Conservation (phyloP, 2,329 filamentous ascomycete genomes). For the Aotearoamyces nothofagi region DNA sequence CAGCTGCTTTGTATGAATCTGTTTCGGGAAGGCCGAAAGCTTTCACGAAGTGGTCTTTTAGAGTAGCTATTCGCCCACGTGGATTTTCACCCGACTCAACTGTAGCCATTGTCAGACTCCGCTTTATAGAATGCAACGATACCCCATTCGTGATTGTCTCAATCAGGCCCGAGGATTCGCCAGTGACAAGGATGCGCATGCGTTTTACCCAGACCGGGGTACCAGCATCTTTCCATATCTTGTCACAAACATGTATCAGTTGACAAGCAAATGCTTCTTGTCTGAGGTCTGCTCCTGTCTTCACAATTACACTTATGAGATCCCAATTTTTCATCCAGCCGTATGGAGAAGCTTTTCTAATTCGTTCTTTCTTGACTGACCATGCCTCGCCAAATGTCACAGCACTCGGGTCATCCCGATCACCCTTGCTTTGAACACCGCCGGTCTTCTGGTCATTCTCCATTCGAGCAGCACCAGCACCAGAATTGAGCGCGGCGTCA, state of each 20-base stretch:
- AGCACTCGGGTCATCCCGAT: slow-evolving; percentile 73
- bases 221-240: slow-evolving; percentile 63
- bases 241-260: slow-evolving; percentile 66
- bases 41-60: slow-evolving; percentile 71
- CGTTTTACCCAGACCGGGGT: slow-evolving; percentile 77
- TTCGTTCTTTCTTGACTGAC: slow-evolving; percentile 71
- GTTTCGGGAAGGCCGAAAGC: slow-evolving; percentile 59
- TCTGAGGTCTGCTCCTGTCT: slow-evolving; percentile 68
- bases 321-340: slow-evolving; percentile 89
- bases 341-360: slow-evolving; percentile 69
- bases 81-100: slow-evolving; percentile 61
- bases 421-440: slow-evolving; percentile 64
- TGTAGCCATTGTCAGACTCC: slow-evolving; percentile 61
- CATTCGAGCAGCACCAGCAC: slow-evolving; percentile 68
- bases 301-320: slow-evolving; percentile 73
- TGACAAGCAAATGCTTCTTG: slow-evolving; percentile 83
- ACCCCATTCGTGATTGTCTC: slow-evolving; percentile 84
- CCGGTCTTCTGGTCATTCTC: slow-evolving; percentile 82
- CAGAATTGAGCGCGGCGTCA: slow-evolving; percentile 37
- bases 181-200: slow-evolving; percentile 77
- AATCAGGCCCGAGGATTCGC: slow-evolving; percentile 70
- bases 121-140: slow-evolving; percentile 73
- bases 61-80: slow-evolving; percentile 59
- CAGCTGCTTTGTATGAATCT: slow-evolving; percentile 53
- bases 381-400: slow-evolving; percentile 80